A percentile compares a stretch with the other conserved stretches of the same genome.
phyloP scores from a whole-genome alignment of 345 rosid species.

The Anastatica hierochuntica region DNA sequence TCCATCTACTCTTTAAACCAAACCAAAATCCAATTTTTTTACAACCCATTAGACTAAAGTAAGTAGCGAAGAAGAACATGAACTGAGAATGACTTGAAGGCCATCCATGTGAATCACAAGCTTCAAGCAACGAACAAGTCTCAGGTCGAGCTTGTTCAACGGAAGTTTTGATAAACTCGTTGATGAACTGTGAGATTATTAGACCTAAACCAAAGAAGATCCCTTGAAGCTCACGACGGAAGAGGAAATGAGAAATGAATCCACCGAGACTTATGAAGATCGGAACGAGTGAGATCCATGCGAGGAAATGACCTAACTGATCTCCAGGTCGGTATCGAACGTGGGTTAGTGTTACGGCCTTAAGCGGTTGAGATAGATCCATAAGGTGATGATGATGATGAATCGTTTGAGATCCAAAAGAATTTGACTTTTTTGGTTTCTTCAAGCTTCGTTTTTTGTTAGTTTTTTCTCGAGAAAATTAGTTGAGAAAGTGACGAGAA shows the following conservation, averaged over 20 bases:
- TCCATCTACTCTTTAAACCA: constrained; percentile 39
- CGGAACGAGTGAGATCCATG: constrained; percentile 84
- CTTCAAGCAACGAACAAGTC: constrained; percentile 72
- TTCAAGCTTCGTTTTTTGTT: background rate
- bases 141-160: constrained; percentile 88
- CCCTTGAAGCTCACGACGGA: constrained; percentile 87
- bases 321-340: constrained; percentile 78
- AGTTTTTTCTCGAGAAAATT: constrained; percentile 7
- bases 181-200: constrained; percentile 66
- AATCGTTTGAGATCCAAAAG: constrained; percentile 12
- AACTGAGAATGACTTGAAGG: constrained; percentile 91
- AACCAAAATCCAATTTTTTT: constrained; percentile 54
- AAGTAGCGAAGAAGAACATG: constrained; percentile 81
- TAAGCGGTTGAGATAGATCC: constrained; percentile 27
- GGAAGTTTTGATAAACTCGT: constrained; percentile 51
- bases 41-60: constrained; percentile 44
- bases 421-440: background rate
- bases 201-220: constrained; percentile 86
- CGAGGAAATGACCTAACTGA: constrained; percentile 69
- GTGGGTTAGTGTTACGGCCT: constrained; percentile 83
- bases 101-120: constrained; percentile 98
- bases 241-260: constrained; percentile 77
- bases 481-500: constrained; percentile 18
- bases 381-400: too few relatives aligned
- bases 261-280: constrained; percentile 89